Evolutionary conservation across 768 basidiomycete species (phyloP).

Genomic region (Mycena amicta): DNA sequence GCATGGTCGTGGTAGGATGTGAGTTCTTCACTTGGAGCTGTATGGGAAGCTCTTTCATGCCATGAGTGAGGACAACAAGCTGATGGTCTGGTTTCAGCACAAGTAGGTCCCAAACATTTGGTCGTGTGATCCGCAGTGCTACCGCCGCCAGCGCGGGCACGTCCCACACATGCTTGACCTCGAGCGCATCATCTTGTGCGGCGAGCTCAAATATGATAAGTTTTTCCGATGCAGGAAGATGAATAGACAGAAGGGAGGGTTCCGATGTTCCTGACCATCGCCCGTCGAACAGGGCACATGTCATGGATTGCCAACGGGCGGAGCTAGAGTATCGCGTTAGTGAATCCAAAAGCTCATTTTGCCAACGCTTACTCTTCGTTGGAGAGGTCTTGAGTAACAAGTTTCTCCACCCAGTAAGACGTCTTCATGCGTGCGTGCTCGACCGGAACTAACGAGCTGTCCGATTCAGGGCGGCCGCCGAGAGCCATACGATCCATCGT

Average conservation of each 20-base stretch:
- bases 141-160: conserved; percentile 52
- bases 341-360: too few relatives aligned
- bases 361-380: conserved; percentile 57
- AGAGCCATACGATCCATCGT: conserved; percentile 73
- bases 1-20: neutral
- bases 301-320: conserved; percentile 48
- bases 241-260: conserved; percentile 58
- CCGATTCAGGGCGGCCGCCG: conserved; percentile 50
- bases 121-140: conserved; percentile 65
- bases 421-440: conserved; percentile 72
- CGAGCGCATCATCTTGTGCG: conserved; percentile 43
- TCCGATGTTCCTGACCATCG: conserved; percentile 59
- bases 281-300: conserved; percentile 63
- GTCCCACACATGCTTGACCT: conserved; percentile 39
- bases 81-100: conserved; percentile 58
- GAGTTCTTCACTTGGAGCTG: conserved; percentile 25
- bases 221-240: conserved; percentile 48
- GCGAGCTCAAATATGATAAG: conserved; percentile 54
- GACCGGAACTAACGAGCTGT: conserved; percentile 40
- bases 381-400: conserved; percentile 52
- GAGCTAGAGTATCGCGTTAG: too few relatives aligned
- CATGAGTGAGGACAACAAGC: conserved; percentile 66
- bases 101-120: conserved; percentile 68
- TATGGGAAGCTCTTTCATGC: conserved; percentile 45
- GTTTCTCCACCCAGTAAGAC: conserved; percentile 70